A percentile compares a stretch with the other conserved stretches of the same genome.
These are phyloP conservation scores for Vaucheria bursata DNA, from an alignment of 352 stramenopile genomes.

Conservation along the genomic window DNA sequence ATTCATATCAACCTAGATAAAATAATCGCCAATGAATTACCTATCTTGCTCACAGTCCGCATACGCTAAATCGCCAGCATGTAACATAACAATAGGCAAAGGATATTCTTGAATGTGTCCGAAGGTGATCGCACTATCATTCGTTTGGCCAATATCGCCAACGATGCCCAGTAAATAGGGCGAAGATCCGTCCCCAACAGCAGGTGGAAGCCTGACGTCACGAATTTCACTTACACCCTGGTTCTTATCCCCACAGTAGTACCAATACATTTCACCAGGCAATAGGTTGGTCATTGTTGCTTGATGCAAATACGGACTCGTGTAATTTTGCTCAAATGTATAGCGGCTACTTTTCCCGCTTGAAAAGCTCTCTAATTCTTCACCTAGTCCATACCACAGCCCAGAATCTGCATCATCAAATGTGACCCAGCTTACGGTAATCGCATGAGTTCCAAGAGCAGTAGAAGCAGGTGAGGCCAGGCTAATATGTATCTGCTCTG, in stretches of 20 bases:
- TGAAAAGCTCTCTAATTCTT: background rate
- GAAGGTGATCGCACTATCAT: constrained; percentile 19
- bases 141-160: constrained; percentile 49
- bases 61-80: constrained; percentile 61
- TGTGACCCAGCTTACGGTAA: constrained; percentile 13
- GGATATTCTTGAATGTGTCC: constrained; percentile 13
- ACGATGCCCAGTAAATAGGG: constrained; percentile 43
- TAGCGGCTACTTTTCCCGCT: background rate
- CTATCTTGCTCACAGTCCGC: constrained; percentile 54
- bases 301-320: constrained; percentile 32
- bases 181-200: constrained; percentile 13
- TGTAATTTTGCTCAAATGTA: constrained; percentile 20
- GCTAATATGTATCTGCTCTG: constrained; percentile 6
- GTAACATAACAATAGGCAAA: constrained; percentile 48
- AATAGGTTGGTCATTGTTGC: constrained; percentile 28
- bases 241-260: constrained; percentile 22
- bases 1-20: background rate
- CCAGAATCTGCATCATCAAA: background rate
- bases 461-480: background rate
- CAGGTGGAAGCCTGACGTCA: constrained; percentile 19
- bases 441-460: background rate
- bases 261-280: background rate
- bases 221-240: constrained; percentile 15
- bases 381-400: background rate
- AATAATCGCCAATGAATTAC: background rate